Base-by-base conservation (phyloP, 352 stramenopile species). In the Pythium oligandrum region DNA sequence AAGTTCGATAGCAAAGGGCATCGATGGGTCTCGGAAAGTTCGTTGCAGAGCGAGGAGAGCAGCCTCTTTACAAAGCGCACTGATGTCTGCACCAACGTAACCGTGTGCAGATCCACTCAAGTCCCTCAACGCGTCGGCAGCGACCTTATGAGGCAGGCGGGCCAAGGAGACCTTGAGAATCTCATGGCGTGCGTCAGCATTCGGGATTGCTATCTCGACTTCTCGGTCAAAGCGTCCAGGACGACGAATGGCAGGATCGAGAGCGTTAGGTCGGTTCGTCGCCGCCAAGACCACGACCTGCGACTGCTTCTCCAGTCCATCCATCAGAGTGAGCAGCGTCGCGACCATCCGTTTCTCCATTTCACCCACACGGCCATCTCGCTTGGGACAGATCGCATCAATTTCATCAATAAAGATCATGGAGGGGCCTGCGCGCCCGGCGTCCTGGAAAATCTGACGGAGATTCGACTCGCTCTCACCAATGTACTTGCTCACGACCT, bases 161-260 rank as follows among this genome's bases (percentile, higher is more conserved):
- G 82, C 64, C 9, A 96, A 83, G 31, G 93, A 88, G 26, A 98
- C 95, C 44, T 87, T 64, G 26, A 99, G 64, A 64, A 99, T 98
- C 50, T 97, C 95, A 8, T 96, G 65, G 7, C 96, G 85, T 17
- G 95, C 95, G 5, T 81, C 69, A 7, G 96, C 90, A 61, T 97
- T 95, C 4, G 97, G 97, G 44, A 98, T 95, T 6, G 86, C 82
- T 61, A 99, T 98, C 70, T 98, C 92, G 7, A 99, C 79, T 71
- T 99, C 96, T 17, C 92, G 82, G 63, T 99, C 96, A 55, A 99
- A 98, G 31, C 97, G 83, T 6, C 97, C 97, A 33, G 96, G 96
- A 34, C 96, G 86, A 33, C 96, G 77, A 4, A 99, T 76, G 2
- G 95, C 93, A 9, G 93, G 81, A 48, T 99, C 96, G 6, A 98